Percentiles rank a stretch among this genome's conserved stretches.
Evolutionary conservation across 1,284 basidiomycete genomes (phyloP).

Genomic region (Fomitopsis betulina): DNA sequence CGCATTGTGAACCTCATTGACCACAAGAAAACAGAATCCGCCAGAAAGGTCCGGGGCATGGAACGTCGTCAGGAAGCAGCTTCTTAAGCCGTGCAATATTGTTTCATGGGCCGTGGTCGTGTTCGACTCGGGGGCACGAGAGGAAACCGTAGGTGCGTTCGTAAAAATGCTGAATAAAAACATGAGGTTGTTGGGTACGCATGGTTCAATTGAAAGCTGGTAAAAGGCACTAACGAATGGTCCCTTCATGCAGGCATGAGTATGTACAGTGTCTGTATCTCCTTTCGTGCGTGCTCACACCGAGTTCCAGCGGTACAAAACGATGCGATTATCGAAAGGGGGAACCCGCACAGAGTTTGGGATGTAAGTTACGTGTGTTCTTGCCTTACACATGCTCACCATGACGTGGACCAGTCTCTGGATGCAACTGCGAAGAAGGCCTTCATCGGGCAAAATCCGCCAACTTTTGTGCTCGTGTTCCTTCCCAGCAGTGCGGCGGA

Average conservation of each 20-base stretch:
- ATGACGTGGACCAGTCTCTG: background rate
- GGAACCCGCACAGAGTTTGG: background rate
- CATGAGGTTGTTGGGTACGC: conserved; percentile 29
- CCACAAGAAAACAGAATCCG: conserved; percentile 7
- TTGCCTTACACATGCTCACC: background rate
- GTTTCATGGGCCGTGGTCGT: conserved; percentile 25
- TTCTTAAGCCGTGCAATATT: conserved; percentile 12
- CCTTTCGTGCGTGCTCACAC: background rate
- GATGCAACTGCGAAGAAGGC: conserved; percentile 13
- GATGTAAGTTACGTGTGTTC: background rate
- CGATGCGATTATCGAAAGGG: background rate
- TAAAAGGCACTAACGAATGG: background rate
- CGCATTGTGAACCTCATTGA: background rate
- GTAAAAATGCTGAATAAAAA: conserved; percentile 22
- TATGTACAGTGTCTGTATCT: background rate
- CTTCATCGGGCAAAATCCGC: conserved; percentile 15
- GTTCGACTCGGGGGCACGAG: conserved; percentile 17
- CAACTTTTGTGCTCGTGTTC: conserved; percentile 20
- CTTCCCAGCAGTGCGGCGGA: conserved; percentile 28
- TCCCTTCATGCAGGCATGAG: background rate
- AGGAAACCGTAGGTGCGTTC: conserved; percentile 11
- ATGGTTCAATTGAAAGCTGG: background rate
- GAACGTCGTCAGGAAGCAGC: conserved; percentile 29
- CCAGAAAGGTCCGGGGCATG: conserved; percentile 22
- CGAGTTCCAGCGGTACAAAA: background rate